A percentile compares a stretch with the other conserved stretches of the same genome.
Conservation (phyloP, 495 filamentous ascomycete genomes). For the Hyaloscypha bicolor region DNA sequence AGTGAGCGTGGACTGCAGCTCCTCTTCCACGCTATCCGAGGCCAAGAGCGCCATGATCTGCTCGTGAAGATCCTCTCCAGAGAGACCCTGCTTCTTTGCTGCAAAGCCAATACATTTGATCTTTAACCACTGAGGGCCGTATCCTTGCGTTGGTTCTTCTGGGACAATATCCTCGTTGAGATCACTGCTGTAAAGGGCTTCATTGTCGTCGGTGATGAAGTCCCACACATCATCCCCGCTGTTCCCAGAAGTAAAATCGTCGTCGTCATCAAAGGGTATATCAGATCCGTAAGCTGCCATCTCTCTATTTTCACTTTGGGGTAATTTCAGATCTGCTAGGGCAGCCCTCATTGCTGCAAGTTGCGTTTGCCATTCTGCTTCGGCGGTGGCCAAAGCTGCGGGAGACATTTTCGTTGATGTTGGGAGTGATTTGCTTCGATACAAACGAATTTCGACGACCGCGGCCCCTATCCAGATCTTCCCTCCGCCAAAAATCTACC, state of each 20-base stretch:
- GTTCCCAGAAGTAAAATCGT: constrained; percentile 59
- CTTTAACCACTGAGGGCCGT: constrained; percentile 62
- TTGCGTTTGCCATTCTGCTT: constrained; percentile 72
- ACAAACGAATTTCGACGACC: neutral
- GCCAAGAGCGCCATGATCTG: constrained; percentile 71
- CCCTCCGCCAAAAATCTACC: neutral
- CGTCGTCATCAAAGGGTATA: constrained; percentile 62
- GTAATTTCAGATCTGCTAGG: constrained; percentile 67
- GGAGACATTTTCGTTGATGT: constrained; percentile 18
- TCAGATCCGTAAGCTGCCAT: constrained; percentile 37
- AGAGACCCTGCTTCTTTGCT: constrained; percentile 60
- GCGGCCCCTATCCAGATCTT: neutral
- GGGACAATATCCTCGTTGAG: constrained; percentile 39
- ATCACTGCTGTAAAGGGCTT: constrained; percentile 46
- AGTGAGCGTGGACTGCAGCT: constrained; percentile 84
- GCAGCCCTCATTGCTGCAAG: constrained; percentile 72
- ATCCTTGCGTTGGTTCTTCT: constrained; percentile 29
- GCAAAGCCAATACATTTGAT: constrained; percentile 64
- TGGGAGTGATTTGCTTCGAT: neutral
- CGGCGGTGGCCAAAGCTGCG: constrained; percentile 31
- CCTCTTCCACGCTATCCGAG: constrained; percentile 71
- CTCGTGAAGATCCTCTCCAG: constrained; percentile 61
- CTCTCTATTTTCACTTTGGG: constrained; percentile 49
- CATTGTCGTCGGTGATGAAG: constrained; percentile 67
- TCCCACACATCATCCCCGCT: constrained; percentile 88